Evolutionary conservation across 345 rosid genomes (phyloP), one percentile per base, ranked within the genome.

Genomic region (Erucastrum elatum): DNA sequence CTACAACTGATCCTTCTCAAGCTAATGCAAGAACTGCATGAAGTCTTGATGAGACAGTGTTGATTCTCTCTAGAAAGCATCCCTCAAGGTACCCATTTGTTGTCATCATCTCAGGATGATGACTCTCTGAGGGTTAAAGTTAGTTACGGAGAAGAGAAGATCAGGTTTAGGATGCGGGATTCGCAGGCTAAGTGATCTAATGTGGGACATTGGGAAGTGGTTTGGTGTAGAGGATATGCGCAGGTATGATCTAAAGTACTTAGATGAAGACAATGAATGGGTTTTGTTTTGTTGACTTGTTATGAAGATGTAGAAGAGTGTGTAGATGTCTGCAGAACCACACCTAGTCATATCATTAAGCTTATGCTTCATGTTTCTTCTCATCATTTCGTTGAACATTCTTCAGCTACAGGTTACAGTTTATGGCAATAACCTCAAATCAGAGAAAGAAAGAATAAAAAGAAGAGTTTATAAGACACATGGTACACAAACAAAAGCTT

Each of bases 221-320:
- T 94, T 92, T 74, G 86, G 61, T 49, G 82, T 89, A 76, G 93
- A 86, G 8, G 90, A 86, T 72, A 75, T 85, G n/a, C 78, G 80
- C 61, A 81, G 80, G 77, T 88, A 76, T 78, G 89, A 90, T 79
- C 84, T 94, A 53, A 94, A 88, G 88, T 94, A 94, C 90, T 82
- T 94, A 79, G 98, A 94, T 17, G 98, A 94, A 79, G 98, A 94
- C 68, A 78, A 72, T n/a, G 98, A 94, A 72, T 94, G 98, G 98
- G 91, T 94, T 27, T 77, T 21, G 21, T 21, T 21, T 21, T 94
- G 61, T 80, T 91, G 75, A 91, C 97, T 1, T 92, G 98, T 59
- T 96, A 92, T 82, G 98, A 89, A 2, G 98, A 94, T 83, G 84
- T 91, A 75, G 89, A 87, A 74, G 98, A 94, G 77, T 94, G 98